A percentile compares a stretch with the other conserved stretches of the same genome.
Evolutionary conservation across 176 grass and related monocot genomes (phyloP).

Genomic region (Juncus inflexus): DNA sequence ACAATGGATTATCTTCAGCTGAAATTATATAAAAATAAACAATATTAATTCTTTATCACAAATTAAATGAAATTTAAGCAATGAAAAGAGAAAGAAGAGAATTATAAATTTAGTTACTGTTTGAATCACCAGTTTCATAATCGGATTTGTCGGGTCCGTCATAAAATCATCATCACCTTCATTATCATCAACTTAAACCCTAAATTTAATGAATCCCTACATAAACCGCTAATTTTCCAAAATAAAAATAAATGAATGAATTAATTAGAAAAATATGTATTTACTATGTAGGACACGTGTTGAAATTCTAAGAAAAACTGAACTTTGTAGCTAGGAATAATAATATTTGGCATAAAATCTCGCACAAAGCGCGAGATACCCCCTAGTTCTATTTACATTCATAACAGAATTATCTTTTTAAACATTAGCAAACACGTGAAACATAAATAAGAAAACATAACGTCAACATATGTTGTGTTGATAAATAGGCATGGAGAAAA

Average conservation of each 20-base stretch:
- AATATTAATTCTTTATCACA: neutral
- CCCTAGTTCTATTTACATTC: no score
- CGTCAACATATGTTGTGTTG: no score
- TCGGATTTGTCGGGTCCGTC: slow-evolving; percentile 41
- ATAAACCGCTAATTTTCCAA: neutral
- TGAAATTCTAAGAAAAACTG: no score
- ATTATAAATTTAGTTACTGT: slow-evolving; percentile 48
- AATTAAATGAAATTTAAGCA: neutral
- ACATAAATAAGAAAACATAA: no score
- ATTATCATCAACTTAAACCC: slow-evolving; percentile 57
- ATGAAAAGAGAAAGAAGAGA: neutral
- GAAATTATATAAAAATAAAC: slow-evolving; percentile 8
- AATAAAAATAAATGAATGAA: neutral
- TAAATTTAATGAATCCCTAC: slow-evolving; percentile 1
- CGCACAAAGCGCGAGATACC: no score
- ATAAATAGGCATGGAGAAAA: no score
- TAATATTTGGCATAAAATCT: no score
- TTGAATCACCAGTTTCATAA: slow-evolving; percentile 87
- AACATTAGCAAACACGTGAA: no score
- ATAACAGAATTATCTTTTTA: no score
- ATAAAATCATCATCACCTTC: slow-evolving; percentile 48
- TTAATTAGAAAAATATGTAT: neutral
- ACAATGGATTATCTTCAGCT: slow-evolving; percentile 77
- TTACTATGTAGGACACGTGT: neutral
- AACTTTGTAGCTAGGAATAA: no score